phyloP scores from a whole-genome alignment of 441 rosid species.

The Pelargonium citronellum region DNA sequence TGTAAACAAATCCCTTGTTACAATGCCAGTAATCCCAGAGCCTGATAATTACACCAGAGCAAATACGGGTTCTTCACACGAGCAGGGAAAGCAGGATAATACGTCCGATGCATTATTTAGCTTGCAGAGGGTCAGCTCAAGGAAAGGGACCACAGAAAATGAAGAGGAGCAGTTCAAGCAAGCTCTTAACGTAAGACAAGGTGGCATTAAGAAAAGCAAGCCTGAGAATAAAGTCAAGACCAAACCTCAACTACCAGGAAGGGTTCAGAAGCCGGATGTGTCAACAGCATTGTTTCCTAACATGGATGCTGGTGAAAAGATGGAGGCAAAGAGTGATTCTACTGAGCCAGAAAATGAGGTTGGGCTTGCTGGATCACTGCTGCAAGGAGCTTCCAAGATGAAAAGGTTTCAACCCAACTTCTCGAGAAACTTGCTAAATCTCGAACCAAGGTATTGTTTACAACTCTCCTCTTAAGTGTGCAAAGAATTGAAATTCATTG shows the following conservation, averaged over 20 bases:
- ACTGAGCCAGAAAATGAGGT: slow-evolving; percentile 71
- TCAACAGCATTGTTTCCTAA: slow-evolving; percentile 42
- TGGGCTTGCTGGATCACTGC: slow-evolving; percentile 34
- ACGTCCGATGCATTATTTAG: slow-evolving; percentile 38
- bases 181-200: slow-evolving; percentile 71
- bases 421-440: slow-evolving; percentile 45
- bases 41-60: slow-evolving; percentile 36
- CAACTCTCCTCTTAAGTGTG: not conserved
- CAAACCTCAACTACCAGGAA: slow-evolving; percentile 55
- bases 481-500: not conserved
- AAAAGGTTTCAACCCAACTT: slow-evolving; percentile 50
- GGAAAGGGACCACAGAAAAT: slow-evolving; percentile 51
- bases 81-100: slow-evolving; percentile 36
- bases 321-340: slow-evolving; percentile 55
- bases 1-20: slow-evolving; percentile 46
- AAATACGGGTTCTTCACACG: slow-evolving; percentile 22
- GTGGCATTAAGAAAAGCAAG: slow-evolving; percentile 62
- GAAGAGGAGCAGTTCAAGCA: slow-evolving; percentile 79
- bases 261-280: slow-evolving; percentile 46
- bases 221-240: slow-evolving; percentile 52
- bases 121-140: slow-evolving; percentile 47
- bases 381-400: slow-evolving; percentile 31
- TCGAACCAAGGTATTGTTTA: slow-evolving; percentile 51
- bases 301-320: slow-evolving; percentile 34
- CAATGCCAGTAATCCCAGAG: slow-evolving; percentile 40